Conservation (phyloP, 176 grass and related monocot species). For the Alloteropsis semialata region DNA sequence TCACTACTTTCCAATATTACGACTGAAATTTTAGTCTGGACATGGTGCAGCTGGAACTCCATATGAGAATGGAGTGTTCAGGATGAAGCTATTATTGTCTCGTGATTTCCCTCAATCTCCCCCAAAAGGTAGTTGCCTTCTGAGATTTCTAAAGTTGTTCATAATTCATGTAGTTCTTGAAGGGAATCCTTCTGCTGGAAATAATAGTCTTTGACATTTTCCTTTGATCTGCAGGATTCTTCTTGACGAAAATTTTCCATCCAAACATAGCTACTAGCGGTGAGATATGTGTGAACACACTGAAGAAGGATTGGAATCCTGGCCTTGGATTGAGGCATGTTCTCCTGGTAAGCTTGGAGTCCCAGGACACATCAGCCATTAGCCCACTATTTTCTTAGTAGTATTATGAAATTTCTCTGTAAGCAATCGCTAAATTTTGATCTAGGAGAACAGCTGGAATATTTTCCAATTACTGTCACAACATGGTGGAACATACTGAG, state of each 20-base stretch:
- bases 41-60: constrained; percentile 74
- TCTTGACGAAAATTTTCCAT: constrained; percentile 90
- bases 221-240: constrained; percentile 64
- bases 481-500: neutral
- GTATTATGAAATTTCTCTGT: neutral
- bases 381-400: neutral
- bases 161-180: neutral
- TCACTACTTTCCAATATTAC: neutral
- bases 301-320: constrained; percentile 96
- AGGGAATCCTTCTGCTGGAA: neutral
- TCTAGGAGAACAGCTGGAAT: neutral
- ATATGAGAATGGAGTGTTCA: constrained; percentile 91
- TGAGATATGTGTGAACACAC: constrained; percentile 97
- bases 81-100: constrained; percentile 91
- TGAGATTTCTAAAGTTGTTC: constrained; percentile 46
- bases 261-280: constrained; percentile 89
- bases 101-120: constrained; percentile 82
- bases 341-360: constrained; percentile 59
- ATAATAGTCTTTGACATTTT: neutral
- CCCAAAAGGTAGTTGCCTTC: constrained; percentile 59
- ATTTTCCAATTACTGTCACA: neutral
- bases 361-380: neutral
- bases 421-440: neutral
- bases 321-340: constrained; percentile 89
- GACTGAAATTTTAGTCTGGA: constrained; percentile 1